Evolutionary conservation across 495 filamentous ascomycete genomes (phyloP).

Genomic region (Articulospora tetracladia): DNA sequence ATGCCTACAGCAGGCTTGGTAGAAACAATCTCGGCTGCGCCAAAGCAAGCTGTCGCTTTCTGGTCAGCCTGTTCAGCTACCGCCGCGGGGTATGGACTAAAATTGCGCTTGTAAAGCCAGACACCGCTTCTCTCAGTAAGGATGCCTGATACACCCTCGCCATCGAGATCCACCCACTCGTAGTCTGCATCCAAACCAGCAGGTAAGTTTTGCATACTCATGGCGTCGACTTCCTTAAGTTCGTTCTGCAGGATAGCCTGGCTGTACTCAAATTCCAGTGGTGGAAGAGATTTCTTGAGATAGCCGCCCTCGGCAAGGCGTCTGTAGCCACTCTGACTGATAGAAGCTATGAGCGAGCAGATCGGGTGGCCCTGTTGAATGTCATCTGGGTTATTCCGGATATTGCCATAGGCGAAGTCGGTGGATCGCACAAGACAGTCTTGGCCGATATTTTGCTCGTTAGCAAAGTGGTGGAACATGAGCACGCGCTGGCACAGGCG

Average conservation of each 20-base stretch:
- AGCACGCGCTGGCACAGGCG: slow-evolving; percentile 32
- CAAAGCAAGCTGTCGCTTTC: no score
- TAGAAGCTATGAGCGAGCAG: neutral
- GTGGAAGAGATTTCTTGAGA: neutral
- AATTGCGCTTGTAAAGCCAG: slow-evolving; percentile 15
- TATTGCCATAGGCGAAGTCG: neutral
- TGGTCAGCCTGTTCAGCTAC: no score
- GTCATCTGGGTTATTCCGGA: neutral
- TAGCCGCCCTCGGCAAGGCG: neutral
- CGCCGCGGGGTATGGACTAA: neutral
- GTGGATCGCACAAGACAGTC: neutral
- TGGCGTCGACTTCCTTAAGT: neutral
- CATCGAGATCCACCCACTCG: slow-evolving; percentile 32
- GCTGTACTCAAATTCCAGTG: slow-evolving; percentile 1
- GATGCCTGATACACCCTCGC: slow-evolving; percentile 28
- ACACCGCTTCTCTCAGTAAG: slow-evolving; percentile 6
- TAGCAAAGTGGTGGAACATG: slow-evolving; percentile 33
- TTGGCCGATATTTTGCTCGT: slow-evolving; percentile 15
- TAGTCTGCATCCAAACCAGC: neutral
- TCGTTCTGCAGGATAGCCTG: neutral
- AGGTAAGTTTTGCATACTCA: slow-evolving; percentile 9
- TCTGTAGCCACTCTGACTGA: neutral
- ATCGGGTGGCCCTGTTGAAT: neutral
- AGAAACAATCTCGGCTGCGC: neutral
- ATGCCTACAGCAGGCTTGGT: neutral